phyloP scores from a whole-genome alignment of 2,329 filamentous ascomycete species.

The Aureobasidium pullulans region DNA sequence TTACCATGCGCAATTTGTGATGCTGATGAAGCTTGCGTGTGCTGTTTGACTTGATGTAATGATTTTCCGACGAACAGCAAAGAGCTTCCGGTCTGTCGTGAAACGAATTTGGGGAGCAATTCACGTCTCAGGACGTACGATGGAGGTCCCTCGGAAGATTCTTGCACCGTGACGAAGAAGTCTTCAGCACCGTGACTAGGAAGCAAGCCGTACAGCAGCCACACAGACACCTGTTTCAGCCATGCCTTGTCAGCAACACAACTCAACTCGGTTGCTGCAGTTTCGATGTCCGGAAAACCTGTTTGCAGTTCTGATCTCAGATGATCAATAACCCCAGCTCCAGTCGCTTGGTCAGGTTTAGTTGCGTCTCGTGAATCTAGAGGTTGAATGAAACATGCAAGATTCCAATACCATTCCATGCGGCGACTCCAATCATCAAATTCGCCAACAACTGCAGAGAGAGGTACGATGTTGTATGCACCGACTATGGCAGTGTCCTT shows the following conservation, averaged over 20 bases:
- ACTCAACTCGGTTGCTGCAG: constrained; percentile 65
- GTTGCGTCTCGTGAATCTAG: constrained; percentile 17
- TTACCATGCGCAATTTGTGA: constrained; percentile 9
- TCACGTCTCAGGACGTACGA: constrained; percentile 51
- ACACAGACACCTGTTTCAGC: constrained; percentile 83
- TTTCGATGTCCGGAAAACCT: constrained; percentile 79
- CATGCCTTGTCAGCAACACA: constrained; percentile 78
- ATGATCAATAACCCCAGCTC: constrained; percentile 65
- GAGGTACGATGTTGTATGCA: constrained; percentile 85
- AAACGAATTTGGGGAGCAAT: constrained; percentile 74
- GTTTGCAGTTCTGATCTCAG: constrained; percentile 72
- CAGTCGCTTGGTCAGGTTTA: constrained; percentile 18
- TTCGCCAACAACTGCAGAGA: constrained; percentile 75
- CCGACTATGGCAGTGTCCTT: constrained; percentile 75
- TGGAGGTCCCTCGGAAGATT: constrained; percentile 23
- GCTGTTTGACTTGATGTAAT: constrained; percentile 61
- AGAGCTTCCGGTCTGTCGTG: constrained; percentile 63
- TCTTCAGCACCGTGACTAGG: constrained; percentile 72
- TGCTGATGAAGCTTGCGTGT: constrained; percentile 1
- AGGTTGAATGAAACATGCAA: constrained; percentile 61
- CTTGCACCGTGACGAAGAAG: constrained; percentile 63
- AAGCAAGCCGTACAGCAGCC: constrained; percentile 81
- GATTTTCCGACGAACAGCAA: constrained; percentile 89
- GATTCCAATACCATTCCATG: constrained; percentile 77
- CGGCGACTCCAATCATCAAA: constrained; percentile 81